Base-by-base conservation (phyloP, 352 stramenopile species). In the Nothophytophthora sp. region DNA sequence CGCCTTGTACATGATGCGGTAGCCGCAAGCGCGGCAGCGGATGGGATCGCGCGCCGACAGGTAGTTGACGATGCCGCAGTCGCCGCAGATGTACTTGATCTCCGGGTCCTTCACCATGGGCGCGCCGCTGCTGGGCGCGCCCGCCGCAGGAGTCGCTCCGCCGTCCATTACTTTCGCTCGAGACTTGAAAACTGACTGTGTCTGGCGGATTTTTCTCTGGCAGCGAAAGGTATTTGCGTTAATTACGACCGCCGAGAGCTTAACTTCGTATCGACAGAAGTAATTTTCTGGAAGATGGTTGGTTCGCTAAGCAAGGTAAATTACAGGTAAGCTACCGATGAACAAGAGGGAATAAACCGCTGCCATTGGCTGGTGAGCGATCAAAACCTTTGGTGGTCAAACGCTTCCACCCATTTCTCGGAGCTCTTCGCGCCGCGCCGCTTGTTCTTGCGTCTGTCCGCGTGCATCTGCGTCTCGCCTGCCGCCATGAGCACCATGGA, bases 1-100 rank as follows among this genome's bases (percentile, higher is more conserved):
- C 18, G 88, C 94, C 80, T 99, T 99, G 88, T 99, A 99, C 68
- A 99, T 93, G 81, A 99, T 98, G 53, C 96, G 88, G 79, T 98
- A 98, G 44, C 95, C 95, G 67, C 96, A 99, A 38, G 96, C 91
- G 51, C 94, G 90, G 75, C 96, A 99, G 49, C 94, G 88, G 50
- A 99, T 97, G 20, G 93, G 91, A 76, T 99, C 96, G 51, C 91
- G 88, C 41, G 91, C 91, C 58, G 96, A 98, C 63, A 99, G 90
- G 55, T 98, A 87, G 75, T 98, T 98, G 47, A 94, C 76, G 53
- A 96, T 94, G 36, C 93, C 94, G 68, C 96, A 99, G 82, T 99
- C 96, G 23, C 96, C 96, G 64, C 96, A 99, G 67, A 98, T 96
- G 81, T 99, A 99, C 74, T 98, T 97, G 56, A 98, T 95, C 62